Percentiles rank a stretch among this genome's conserved stretches.
Evolutionary conservation across 371 early-diverging fungal species (phyloP).

Genomic region (Apophysomyces variabilis): DNA sequence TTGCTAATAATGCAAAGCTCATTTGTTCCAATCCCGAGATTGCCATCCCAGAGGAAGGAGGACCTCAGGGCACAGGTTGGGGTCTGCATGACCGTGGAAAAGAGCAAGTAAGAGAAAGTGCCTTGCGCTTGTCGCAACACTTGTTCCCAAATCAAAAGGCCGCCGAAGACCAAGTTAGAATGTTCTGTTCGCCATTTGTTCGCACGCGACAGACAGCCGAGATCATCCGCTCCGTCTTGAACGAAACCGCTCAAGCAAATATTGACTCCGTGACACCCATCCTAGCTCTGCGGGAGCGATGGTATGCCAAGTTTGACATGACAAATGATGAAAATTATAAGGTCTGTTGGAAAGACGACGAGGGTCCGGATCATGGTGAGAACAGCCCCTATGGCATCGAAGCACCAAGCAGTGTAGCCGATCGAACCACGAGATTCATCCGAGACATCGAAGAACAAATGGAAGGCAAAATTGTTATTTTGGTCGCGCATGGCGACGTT

Average conservation of each 20-base stretch:
- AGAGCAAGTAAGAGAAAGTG: constrained; percentile 49
- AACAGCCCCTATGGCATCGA: constrained; percentile 37
- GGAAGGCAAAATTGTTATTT: constrained; percentile 43
- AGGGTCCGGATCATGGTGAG: constrained; percentile 48
- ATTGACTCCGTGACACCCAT: constrained; percentile 26
- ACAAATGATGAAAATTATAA: constrained; percentile 43
- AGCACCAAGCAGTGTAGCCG: constrained; percentile 43
- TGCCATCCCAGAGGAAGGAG: constrained; percentile 50
- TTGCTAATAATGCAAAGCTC: constrained; percentile 47
- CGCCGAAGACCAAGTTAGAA: constrained; percentile 24
- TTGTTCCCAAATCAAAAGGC: constrained; percentile 27
- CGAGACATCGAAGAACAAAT: constrained; percentile 44
- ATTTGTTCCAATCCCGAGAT: constrained; percentile 56
- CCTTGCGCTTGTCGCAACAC: constrained; percentile 34
- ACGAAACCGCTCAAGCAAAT: constrained; percentile 26
- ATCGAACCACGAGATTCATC: constrained; percentile 45
- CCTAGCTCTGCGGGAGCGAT: constrained; percentile 45
- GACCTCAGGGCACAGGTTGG: constrained; percentile 47
- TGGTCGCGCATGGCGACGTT: constrained; percentile 55
- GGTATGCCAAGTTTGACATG: constrained; percentile 51
- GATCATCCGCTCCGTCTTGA: constrained; percentile 39
- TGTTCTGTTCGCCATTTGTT: constrained; percentile 53
- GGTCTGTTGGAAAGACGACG: constrained; percentile 45
- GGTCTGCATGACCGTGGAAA: constrained; percentile 51
- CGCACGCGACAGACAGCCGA: constrained; percentile 51